These are phyloP conservation scores for Phytophthora sp. DNA, from an alignment of 352 stramenopile genomes.

Conservation along the genomic window DNA sequence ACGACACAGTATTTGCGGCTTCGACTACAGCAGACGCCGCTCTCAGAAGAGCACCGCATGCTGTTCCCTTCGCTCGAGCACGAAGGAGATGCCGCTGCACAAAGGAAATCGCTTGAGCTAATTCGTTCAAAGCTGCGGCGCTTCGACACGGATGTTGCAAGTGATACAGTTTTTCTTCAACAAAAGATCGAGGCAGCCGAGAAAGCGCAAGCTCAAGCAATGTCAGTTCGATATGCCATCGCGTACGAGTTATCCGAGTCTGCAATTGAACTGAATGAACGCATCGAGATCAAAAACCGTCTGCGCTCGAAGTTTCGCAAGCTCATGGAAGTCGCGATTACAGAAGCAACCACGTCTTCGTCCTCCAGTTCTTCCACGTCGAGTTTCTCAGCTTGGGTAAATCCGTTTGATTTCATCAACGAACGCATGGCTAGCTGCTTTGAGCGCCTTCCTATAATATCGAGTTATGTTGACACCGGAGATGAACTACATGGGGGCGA, in stretches of 20 bases:
- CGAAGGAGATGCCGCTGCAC: constrained; percentile 35
- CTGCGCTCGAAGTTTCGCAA: constrained; percentile 56
- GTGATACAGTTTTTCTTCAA: constrained; percentile 70
- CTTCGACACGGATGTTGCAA: constrained; percentile 74
- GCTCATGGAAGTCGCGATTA: constrained; percentile 48
- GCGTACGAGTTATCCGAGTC: constrained; percentile 72
- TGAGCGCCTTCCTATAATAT: constrained; percentile 49
- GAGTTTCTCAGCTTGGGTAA: constrained; percentile 33
- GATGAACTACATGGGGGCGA: constrained; percentile 21
- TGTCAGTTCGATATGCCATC: constrained; percentile 52
- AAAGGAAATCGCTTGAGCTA: constrained; percentile 51
- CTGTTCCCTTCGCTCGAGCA: constrained; percentile 74
- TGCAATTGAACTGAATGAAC: constrained; percentile 71
- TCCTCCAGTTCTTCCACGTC: constrained; percentile 26
- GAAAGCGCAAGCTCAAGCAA: constrained; percentile 55
- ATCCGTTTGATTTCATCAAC: constrained; percentile 69
- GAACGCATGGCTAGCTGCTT: constrained; percentile 65
- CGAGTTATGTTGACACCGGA: constrained; percentile 25
- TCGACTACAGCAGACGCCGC: constrained; percentile 60
- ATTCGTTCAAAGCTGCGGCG: constrained; percentile 68
- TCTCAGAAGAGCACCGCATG: constrained; percentile 68
- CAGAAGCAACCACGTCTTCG: constrained; percentile 51
- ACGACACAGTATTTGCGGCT: constrained; percentile 68
- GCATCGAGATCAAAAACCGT: constrained; percentile 43
- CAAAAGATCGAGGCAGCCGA: constrained; percentile 81